phyloP scores from a whole-genome alignment of 352 stramenopile genomes.

The Pythium insidiosum region DNA sequence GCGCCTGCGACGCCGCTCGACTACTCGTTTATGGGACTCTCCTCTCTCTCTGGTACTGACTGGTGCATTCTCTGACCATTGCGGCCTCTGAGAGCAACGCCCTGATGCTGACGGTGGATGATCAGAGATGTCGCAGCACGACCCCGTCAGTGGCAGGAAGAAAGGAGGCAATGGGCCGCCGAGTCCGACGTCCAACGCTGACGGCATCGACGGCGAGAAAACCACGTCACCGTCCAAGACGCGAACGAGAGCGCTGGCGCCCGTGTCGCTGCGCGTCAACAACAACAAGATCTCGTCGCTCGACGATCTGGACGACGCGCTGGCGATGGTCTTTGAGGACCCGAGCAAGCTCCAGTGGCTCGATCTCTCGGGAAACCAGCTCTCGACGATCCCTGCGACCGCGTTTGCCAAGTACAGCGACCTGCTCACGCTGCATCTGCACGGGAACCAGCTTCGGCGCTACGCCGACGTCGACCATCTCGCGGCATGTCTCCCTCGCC shows the following conservation, averaged over 20 bases:
- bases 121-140: slow-evolving; percentile 49
- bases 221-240: not conserved
- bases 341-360: slow-evolving; percentile 47
- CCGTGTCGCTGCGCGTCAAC: slow-evolving; percentile 47
- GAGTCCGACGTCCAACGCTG: not conserved
- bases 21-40: slow-evolving; percentile 68
- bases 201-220: not conserved
- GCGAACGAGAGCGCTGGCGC: not conserved
- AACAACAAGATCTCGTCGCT: slow-evolving; percentile 55
- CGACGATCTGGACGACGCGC: slow-evolving; percentile 42
- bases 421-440: slow-evolving; percentile 64
- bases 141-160: slow-evolving; percentile 49
- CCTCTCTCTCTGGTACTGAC: slow-evolving; percentile 42
- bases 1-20: slow-evolving; percentile 27
- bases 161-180: slow-evolving; percentile 10
- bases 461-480: slow-evolving; percentile 61
- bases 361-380: slow-evolving; percentile 47
- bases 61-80: too few species aligned
- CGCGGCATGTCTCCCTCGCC: slow-evolving; percentile 26
- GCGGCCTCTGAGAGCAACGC: too few species aligned
- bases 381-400: slow-evolving; percentile 22
- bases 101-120: too few species aligned
- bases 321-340: slow-evolving; percentile 39
- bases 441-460: slow-evolving; percentile 55
- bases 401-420: slow-evolving; percentile 38